A percentile compares a stretch with the other conserved stretches of the same genome.
Conservation (phyloP, 2,329 filamentous ascomycete species). For the Claviceps fusiformis region DNA sequence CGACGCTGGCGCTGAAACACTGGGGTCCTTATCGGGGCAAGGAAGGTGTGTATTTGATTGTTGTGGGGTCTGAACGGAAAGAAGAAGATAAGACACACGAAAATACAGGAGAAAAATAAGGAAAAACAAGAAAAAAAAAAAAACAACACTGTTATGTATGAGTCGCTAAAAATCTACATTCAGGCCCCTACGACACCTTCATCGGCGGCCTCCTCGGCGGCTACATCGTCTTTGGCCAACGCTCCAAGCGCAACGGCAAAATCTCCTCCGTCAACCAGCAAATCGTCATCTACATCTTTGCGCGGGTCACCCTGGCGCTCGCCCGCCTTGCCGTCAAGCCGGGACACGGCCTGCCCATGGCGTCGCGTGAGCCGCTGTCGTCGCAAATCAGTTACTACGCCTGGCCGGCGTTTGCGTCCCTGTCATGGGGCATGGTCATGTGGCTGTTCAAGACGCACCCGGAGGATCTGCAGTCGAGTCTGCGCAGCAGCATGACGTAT, state of each 20-base stretch:
- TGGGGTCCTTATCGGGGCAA: constrained; percentile 44
- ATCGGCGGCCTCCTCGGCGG: constrained; percentile 78
- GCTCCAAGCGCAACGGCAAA: constrained; percentile 47
- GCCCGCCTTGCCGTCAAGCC: constrained; percentile 71
- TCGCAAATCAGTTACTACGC: constrained; percentile 51
- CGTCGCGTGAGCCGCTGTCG: constrained; percentile 35
- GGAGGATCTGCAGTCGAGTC: constrained; percentile 76
- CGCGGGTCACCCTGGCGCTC: constrained; percentile 71
- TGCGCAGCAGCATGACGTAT: constrained; percentile 93
- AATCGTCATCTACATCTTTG: constrained; percentile 97
- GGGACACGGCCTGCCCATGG: constrained; percentile 32
- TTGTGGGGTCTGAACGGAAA: not conserved
- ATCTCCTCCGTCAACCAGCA: constrained; percentile 82
- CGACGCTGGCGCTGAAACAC: constrained; percentile 61
- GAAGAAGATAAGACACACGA: not conserved
- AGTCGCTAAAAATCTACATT: not conserved
- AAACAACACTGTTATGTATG: too few species aligned
- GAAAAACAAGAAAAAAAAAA: not conserved
- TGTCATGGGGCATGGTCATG: constrained; percentile 93
- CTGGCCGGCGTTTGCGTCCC: constrained; percentile 83
- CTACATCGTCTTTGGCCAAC: constrained; percentile 76
- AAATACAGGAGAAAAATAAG: not conserved
- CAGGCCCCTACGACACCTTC: constrained; percentile 67
- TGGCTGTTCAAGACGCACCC: constrained; percentile 87
- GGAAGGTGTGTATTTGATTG: constrained; percentile 27